Conservation (phyloP, 371 early-diverging fungal species). For the Mortierella sp. region DNA sequence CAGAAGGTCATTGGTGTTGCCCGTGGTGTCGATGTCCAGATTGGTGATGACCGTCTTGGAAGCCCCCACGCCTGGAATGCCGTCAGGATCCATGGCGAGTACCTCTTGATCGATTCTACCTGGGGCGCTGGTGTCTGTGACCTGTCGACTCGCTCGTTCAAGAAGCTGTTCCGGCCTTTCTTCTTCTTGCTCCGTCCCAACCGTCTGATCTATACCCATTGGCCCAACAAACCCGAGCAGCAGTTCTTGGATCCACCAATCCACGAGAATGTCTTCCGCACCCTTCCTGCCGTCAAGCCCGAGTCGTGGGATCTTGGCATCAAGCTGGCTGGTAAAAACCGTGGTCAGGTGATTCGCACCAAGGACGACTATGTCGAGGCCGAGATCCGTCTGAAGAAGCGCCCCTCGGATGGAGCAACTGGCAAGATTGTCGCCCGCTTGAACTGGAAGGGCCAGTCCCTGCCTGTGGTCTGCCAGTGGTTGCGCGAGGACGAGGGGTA, state of each 20-base stretch:
- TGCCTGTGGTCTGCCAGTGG: constrained; percentile 40
- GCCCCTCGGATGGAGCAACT: constrained; percentile 42
- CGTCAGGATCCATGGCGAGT: constrained; percentile 58
- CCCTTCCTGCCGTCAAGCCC: constrained; percentile 55
- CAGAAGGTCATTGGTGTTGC: constrained; percentile 59
- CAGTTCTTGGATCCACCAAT: constrained; percentile 61
- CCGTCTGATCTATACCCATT: constrained; percentile 61
- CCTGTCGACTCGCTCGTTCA: constrained; percentile 44
- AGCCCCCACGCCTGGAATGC: constrained; percentile 64
- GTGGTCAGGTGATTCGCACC: constrained; percentile 38
- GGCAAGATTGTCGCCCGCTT: constrained; percentile 52
- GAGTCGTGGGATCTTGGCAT: constrained; percentile 52
- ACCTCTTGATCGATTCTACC: constrained; percentile 62
- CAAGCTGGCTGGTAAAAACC: constrained; percentile 38
- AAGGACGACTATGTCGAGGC: constrained; percentile 45
- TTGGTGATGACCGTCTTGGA: constrained; percentile 47
- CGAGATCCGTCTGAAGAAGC: constrained; percentile 53
- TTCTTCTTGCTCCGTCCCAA: constrained; percentile 61
- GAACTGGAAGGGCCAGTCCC: constrained; percentile 49
- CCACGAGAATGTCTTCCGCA: constrained; percentile 43
- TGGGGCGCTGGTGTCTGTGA: constrained; percentile 63
- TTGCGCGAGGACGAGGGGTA: constrained; percentile 44
- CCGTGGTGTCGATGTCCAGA: constrained; percentile 57
- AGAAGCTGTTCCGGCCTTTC: constrained; percentile 58
- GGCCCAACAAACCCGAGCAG: constrained; percentile 57